Percentiles rank a stretch among this genome's conserved stretches.
phyloP scores from a whole-genome alignment of 345 rosid genomes.

The Gossypioides kirkii region DNA sequence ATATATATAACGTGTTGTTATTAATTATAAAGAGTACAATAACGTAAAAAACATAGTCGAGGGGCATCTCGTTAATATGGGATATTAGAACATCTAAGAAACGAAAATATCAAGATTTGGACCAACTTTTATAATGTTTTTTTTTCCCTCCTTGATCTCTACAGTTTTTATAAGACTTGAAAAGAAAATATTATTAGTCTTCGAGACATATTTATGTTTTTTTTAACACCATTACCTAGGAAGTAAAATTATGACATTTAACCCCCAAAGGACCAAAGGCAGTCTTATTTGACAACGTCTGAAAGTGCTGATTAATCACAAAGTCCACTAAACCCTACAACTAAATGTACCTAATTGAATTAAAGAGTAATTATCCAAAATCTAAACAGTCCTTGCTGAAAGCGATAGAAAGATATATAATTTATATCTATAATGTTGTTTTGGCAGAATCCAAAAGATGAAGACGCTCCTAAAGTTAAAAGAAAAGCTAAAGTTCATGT shows the following conservation, averaged over 20 bases:
- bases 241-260: constrained; percentile 19
- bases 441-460: neutral
- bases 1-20: neutral
- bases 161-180: constrained; percentile 23
- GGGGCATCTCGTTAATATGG: constrained; percentile 37
- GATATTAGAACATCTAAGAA: constrained; percentile 11
- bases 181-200: constrained; percentile 9
- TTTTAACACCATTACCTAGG: constrained; percentile 32
- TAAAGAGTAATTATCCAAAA: constrained; percentile 15
- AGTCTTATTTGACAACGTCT: neutral
- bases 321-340: neutral
- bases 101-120: neutral
- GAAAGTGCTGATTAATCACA: neutral
- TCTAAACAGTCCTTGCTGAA: constrained; percentile 22
- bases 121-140: constrained; percentile 20
- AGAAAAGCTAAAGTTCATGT: constrained; percentile 25
- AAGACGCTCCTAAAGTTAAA: constrained; percentile 32
- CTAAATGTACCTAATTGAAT: neutral
- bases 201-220: neutral
- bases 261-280: neutral
- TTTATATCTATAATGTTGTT: constrained; percentile 13
- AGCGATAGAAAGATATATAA: constrained; percentile 1
- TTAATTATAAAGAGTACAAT: neutral
- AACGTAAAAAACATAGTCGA: constrained; percentile 37
- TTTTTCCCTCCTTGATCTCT: constrained; percentile 1